Conservation (phyloP, 2,329 filamentous ascomycete species). For the Verticillium isaacii region DNA sequence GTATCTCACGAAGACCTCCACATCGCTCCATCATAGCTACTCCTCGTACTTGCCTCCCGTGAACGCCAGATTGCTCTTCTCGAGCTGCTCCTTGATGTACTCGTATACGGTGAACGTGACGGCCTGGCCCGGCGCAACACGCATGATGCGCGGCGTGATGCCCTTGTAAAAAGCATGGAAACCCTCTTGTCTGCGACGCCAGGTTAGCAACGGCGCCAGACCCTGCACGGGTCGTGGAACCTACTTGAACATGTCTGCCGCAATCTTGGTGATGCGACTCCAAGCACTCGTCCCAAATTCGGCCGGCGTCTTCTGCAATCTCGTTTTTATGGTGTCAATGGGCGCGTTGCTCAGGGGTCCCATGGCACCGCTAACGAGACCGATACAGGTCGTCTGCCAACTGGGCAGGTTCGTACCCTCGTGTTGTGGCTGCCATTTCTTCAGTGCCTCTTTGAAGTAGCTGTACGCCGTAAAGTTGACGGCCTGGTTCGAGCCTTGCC, state of each 20-base stretch:
- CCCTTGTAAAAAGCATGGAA: conserved; percentile 97
- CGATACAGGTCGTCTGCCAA: conserved; percentile 89
- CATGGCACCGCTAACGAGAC: conserved; percentile 88
- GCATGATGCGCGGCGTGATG: conserved; percentile 95
- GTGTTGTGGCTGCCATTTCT: conserved; percentile 67
- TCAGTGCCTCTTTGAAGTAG: conserved; percentile 79
- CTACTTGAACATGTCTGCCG: conserved; percentile 77
- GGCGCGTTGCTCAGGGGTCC: conserved; percentile 94
- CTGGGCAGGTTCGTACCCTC: conserved; percentile 64
- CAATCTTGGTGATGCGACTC: conserved; percentile 72
- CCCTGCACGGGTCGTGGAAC: conserved; percentile 18
- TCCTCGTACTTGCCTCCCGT: conserved; percentile 65
- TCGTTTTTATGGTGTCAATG: conserved; percentile 98
- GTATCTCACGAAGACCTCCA: no score
- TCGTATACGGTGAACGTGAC: conserved; percentile 76
- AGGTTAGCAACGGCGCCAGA: background rate
- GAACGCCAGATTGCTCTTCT: conserved; percentile 57
- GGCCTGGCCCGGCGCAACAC: conserved; percentile 91
- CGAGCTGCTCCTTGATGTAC: conserved; percentile 67
- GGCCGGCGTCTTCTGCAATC: conserved; percentile 85
- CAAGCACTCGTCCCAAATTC: conserved; percentile 77
- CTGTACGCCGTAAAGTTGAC: conserved; percentile 98
- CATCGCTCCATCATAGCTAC: conserved; percentile 24
- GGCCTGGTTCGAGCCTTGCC: conserved; percentile 95
- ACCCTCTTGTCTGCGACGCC: conserved; percentile 70